Percentiles rank a stretch among this genome's conserved stretches.
phyloP scores from a whole-genome alignment of 2,329 filamentous ascomycete species.

The Lasiodiplodia sp. region DNA sequence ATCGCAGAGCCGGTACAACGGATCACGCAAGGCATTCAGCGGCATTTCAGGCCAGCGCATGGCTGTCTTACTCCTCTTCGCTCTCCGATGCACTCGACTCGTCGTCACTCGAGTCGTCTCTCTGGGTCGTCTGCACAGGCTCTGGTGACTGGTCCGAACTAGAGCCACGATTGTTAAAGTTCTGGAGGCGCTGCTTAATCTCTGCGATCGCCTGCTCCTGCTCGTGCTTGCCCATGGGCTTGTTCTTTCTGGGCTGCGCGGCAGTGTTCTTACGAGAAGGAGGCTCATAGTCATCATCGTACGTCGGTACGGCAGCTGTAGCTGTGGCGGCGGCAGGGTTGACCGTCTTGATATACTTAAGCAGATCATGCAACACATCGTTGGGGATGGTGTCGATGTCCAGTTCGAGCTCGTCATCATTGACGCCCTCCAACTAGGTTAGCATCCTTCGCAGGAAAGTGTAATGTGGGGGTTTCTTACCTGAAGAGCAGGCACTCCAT shows the following conservation, averaged over 20 bases:
- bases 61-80: constrained; percentile 49
- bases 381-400: constrained; percentile 67
- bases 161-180: constrained; percentile 46
- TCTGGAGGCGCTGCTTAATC: constrained; percentile 64
- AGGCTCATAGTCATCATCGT: constrained; percentile 59
- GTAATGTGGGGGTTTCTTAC: constrained; percentile 44
- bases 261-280: constrained; percentile 49
- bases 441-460: neutral
- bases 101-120: constrained; percentile 61
- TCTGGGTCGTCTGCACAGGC: constrained; percentile 40
- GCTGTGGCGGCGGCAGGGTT: constrained; percentile 9
- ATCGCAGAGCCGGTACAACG: neutral
- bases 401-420: constrained; percentile 69
- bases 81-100: constrained; percentile 63
- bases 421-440: constrained; percentile 47
- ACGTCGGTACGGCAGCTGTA: constrained; percentile 45
- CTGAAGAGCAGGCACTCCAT: constrained; percentile 77
- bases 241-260: constrained; percentile 73
- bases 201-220: constrained; percentile 72
- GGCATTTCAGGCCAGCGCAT: neutral
- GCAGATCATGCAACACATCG: constrained; percentile 62
- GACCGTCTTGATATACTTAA: constrained; percentile 59
- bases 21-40: neutral
- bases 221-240: constrained; percentile 77
- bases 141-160: constrained; percentile 54